These are phyloP conservation scores for Limnomonas spitsbergensis DNA, from an alignment of 139 green algal genomes.

Conservation along the genomic window DNA sequence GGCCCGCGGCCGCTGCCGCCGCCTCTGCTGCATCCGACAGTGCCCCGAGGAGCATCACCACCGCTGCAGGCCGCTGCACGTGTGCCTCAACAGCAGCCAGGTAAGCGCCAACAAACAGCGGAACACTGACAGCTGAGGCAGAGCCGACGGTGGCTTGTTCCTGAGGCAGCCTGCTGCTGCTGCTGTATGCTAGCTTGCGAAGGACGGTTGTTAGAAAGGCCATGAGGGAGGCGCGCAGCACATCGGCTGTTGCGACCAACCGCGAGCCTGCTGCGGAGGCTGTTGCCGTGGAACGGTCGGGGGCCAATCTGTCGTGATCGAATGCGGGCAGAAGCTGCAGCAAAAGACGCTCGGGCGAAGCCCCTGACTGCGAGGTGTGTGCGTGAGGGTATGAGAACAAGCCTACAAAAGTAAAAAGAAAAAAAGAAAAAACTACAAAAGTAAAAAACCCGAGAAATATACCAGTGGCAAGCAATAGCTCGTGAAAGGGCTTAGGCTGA, in stretches of 20 bases:
- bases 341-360: constrained; percentile 24
- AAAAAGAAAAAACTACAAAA: too few relatives aligned
- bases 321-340: constrained; percentile 16
- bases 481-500: too few relatives aligned
- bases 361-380: too few relatives aligned
- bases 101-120: neutral
- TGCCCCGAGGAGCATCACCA: neutral
- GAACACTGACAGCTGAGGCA: neutral
- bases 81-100: neutral
- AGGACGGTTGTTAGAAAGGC: too few relatives aligned
- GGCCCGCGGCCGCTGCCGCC: neutral
- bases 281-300: constrained; percentile 12
- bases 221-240: too few relatives aligned
- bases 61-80: neutral
- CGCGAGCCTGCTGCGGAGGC: neutral
- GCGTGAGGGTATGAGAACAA: too few relatives aligned
- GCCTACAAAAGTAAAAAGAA: too few relatives aligned
- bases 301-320: constrained; percentile 25
- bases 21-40: neutral
- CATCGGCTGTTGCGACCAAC: neutral
- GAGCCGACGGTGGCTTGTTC: too few relatives aligned
- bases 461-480: too few relatives aligned
- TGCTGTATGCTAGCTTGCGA: too few relatives aligned
- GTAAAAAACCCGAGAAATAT: too few relatives aligned
- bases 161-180: neutral